Evolutionary conservation across 1,139 yeast species (phyloP).

Genomic region (Hansenula sp.): DNA sequence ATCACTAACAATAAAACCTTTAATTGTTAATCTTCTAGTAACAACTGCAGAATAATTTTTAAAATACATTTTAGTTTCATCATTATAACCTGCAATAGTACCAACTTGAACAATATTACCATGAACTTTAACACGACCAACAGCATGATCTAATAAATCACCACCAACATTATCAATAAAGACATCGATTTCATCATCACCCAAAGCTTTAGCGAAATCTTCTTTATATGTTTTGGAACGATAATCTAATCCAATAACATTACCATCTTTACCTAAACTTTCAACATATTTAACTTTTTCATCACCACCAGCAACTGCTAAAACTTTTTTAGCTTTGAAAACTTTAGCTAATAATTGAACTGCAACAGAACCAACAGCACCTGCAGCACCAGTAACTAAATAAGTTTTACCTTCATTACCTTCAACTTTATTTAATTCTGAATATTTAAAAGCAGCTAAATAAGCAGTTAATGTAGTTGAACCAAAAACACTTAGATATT

Average conservation of each 20-base stretch:
- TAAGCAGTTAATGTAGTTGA: conserved; percentile 62
- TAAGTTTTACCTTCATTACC: conserved; percentile 34
- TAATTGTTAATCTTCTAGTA: conserved; percentile 41
- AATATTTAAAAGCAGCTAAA: conserved; percentile 45
- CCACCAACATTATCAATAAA: conserved; percentile 67
- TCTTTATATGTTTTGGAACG: conserved; percentile 39
- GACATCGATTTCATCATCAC: conserved; percentile 40
- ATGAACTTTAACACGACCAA: conserved; percentile 34
- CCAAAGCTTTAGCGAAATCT: conserved; percentile 41
- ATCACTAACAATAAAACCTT: conserved; percentile 46
- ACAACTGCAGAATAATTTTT: conserved; percentile 40
- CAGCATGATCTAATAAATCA: conserved; percentile 43
- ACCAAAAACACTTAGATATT: conserved; percentile 48
- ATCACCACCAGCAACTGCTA: conserved; percentile 61
- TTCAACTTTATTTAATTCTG: conserved; percentile 33
- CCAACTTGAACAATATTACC: conserved; percentile 59
- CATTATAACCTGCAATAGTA: conserved; percentile 56
- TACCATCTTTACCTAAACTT: conserved; percentile 47
- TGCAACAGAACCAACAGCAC: conserved; percentile 64
- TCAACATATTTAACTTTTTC: conserved; percentile 54
- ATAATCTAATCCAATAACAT: conserved; percentile 49
- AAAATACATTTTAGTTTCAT: conserved; percentile 30
- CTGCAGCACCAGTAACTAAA: conserved; percentile 62
- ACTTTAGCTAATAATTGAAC: conserved; percentile 56
- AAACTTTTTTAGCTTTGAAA: conserved; percentile 49